Percentiles rank a stretch among this genome's conserved stretches.
Evolutionary conservation across 2,329 filamentous ascomycete genomes (phyloP).

Genomic region (Fusarium oxysporum): DNA sequence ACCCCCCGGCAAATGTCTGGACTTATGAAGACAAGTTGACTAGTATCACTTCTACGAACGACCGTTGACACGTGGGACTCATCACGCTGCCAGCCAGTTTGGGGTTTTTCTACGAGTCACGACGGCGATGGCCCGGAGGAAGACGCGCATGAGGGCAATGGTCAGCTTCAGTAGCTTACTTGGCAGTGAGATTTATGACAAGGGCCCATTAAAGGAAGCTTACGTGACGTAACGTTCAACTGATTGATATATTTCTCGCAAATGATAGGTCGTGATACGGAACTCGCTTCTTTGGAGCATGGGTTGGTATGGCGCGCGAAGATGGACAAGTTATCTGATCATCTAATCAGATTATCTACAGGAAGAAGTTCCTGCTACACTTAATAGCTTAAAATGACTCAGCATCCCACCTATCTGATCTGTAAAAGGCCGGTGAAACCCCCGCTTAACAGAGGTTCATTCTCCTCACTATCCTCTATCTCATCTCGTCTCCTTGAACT

Average conservation of each 20-base stretch:
- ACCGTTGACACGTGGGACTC: accelerated
- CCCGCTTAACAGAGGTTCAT: accelerated
- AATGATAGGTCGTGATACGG: not conserved
- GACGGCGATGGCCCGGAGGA: not conserved
- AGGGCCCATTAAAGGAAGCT: not conserved
- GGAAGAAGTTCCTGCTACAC: accelerated
- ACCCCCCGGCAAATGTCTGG: too few relatives aligned
- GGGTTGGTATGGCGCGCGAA: accelerated
- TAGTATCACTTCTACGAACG: too few relatives aligned
- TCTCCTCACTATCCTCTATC: not conserved
- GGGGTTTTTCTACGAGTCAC: accelerated
- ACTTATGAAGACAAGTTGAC: too few relatives aligned
- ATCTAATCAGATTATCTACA: not conserved
- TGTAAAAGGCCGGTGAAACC: not conserved
- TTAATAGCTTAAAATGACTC: accelerated
- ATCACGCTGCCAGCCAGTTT: not conserved
- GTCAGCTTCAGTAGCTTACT: not conserved
- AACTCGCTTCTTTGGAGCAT: accelerated
- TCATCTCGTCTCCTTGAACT: accelerated
- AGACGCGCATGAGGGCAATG: accelerated
- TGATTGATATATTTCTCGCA: not conserved
- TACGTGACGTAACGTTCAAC: not conserved
- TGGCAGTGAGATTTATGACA: not conserved
- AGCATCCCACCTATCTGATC: accelerated
- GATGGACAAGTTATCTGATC: not conserved